Conservation (phyloP, 1,284 basidiomycete species). For the Omphalotus olearius region DNA sequence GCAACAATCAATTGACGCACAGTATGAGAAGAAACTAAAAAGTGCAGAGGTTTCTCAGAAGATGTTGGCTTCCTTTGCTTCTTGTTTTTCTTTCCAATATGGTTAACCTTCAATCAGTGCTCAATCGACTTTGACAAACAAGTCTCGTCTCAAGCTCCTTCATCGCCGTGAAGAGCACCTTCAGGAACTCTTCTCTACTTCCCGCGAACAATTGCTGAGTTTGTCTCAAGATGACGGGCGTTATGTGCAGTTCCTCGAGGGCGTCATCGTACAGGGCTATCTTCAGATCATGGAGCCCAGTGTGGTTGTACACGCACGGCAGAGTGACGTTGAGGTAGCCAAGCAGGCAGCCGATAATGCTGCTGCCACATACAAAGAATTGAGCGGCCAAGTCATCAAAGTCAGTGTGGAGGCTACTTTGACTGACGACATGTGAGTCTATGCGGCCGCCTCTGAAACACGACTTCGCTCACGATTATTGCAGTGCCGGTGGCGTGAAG, state of each 20-base stretch:
- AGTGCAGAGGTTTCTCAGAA: conserved; percentile 90
- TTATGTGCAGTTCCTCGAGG: conserved; percentile 14
- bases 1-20: conserved; percentile 86
- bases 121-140: conserved; percentile 95
- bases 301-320: conserved; percentile 60
- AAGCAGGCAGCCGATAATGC: conserved; percentile 64
- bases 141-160: conserved; percentile 87
- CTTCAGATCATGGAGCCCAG: conserved; percentile 69
- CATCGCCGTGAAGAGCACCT: conserved; percentile 92
- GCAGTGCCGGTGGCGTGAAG: conserved; percentile 81
- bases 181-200: conserved; percentile 81
- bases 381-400: conserved; percentile 69
- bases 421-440: conserved; percentile 65
- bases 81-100: conserved; percentile 5
- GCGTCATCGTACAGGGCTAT: conserved; percentile 58
- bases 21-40: conserved; percentile 93
- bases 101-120: conserved; percentile 48
- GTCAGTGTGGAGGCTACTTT: conserved; percentile 66
- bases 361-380: conserved; percentile 60
- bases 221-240: conserved; percentile 69
- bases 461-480: conserved; percentile 1
- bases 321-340: conserved; percentile 54
- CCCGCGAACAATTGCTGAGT: conserved; percentile 60
- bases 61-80: conserved; percentile 59
- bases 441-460: conserved; percentile 1